Evolutionary conservation across 495 filamentous ascomycete genomes (phyloP), one percentile per base, ranked within the genome.

Genomic region (Trichoderma gamsii): DNA sequence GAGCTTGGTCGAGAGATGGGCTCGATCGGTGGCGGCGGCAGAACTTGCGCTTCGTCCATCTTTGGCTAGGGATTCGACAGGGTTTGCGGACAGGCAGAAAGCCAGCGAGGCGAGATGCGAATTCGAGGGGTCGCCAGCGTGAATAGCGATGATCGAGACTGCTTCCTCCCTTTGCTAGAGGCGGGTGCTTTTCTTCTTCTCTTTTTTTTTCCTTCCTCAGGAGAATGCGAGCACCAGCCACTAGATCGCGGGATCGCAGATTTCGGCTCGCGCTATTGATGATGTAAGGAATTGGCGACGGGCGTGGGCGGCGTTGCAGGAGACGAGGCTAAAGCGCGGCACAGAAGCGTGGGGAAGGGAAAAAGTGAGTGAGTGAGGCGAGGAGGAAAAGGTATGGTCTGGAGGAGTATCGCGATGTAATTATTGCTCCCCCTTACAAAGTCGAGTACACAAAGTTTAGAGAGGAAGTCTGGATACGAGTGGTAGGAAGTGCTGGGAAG

Each of bases 1-100:
- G 82, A 82, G 69, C 77, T 79, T n/a, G 80, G 82, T 69, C 79
- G 75, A 16, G 82, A 82, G 67, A 83, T 79, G 46, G 78, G 74
- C 67, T 85, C 84, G 56, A 81, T 66, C 73, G 78, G 74, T 41
- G 78, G 75, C 64, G 73, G 69, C 64, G 74, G 70, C 61, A 76
- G 49, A 18, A 64, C 68, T 29, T 76, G 76, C 35, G 78, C 70
- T 61, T 75, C 79, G 69, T 83, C 79, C 68, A 84, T 80, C 75
- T 75, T 38, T 81, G 38, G 75, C 75, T 49, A 71, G 71, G 51
- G 67, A 32, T 61, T 61, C 56, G 56, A 23, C 56, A 61, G 25
- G 56, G 56, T 23, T 29, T 61, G 56, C 56, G 11, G 15, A 72
- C 65, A 21, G 69, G 68, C 23, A 75, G 65, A 44, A 74, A 66